These are phyloP conservation scores for Achlya hypogyna DNA, from an alignment of 352 stramenopile species.

Conservation along the genomic window DNA sequence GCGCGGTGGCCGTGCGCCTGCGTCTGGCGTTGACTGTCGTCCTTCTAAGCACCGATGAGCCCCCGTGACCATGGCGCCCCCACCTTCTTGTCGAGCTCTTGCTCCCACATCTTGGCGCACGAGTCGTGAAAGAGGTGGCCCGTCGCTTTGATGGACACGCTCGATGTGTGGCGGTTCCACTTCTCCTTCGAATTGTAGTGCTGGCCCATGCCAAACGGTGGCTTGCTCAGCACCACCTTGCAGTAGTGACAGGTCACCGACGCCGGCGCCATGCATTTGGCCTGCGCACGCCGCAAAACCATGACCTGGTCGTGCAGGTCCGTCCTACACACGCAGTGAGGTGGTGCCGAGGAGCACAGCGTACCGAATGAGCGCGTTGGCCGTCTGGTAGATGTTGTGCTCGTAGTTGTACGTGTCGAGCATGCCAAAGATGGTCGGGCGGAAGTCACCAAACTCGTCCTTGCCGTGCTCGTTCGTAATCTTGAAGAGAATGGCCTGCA, in stretches of 20 bases:
- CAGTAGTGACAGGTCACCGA: conserved; percentile 75
- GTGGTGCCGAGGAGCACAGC: neutral
- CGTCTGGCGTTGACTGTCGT: neutral
- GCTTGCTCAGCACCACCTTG: conserved; percentile 68
- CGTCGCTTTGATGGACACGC: conserved; percentile 61
- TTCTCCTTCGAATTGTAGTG: conserved; percentile 39
- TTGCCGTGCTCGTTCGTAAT: conserved; percentile 91
- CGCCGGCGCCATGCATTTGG: conserved; percentile 58
- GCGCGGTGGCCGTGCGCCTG: conserved; percentile 12
- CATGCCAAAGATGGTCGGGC: conserved; percentile 90
- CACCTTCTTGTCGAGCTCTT: conserved; percentile 46
- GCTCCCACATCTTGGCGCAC: conserved; percentile 77
- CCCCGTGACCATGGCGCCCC: conserved; percentile 17
- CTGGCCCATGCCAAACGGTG: conserved; percentile 70
- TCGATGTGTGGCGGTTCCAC: conserved; percentile 77
- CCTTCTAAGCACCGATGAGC: conserved; percentile 21
- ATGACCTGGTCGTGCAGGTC: conserved; percentile 81
- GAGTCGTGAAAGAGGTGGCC: conserved; percentile 80
- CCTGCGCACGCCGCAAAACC: conserved; percentile 63
- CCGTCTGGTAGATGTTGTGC: conserved; percentile 83
- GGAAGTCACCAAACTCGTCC: conserved; percentile 90
- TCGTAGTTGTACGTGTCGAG: conserved; percentile 90
- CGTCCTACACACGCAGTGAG: conserved; percentile 27
- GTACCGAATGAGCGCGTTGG: conserved; percentile 54
- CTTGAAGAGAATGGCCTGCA: conserved; percentile 91